A percentile compares a stretch with the other conserved stretches of the same genome.
Evolutionary conservation across 352 stramenopile species (phyloP).

Genomic region (Globisporangium carolinianum): DNA sequence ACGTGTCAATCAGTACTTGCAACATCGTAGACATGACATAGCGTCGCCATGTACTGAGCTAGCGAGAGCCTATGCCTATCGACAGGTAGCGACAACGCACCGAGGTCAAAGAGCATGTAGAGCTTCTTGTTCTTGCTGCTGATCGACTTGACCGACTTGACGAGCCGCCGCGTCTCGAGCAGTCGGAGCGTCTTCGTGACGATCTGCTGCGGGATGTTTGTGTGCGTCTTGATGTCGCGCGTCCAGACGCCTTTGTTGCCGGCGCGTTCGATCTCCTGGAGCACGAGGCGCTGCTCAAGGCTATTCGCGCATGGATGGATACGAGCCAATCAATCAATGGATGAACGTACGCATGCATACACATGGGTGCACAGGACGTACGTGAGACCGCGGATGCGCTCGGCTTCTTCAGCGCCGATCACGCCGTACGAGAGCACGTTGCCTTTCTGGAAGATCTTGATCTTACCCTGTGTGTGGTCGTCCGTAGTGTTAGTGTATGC

Average conservation of each 20-base stretch:
- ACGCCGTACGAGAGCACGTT: conserved; percentile 81
- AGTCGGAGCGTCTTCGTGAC: conserved; percentile 98
- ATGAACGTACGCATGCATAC: neutral
- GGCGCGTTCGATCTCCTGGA: conserved; percentile 94
- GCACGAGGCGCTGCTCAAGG: conserved; percentile 77
- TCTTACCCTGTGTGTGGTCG: conserved; percentile 39
- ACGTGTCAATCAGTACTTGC: too few species aligned
- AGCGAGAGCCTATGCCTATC: too few species aligned
- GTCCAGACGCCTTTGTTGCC: conserved; percentile 99
- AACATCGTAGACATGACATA: too few species aligned
- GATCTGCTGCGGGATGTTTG: conserved; percentile 95
- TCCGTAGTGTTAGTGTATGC: neutral
- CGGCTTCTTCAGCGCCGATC: conserved; percentile 75
- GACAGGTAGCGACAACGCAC: conserved; percentile 18
- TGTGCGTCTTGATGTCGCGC: conserved; percentile 96
- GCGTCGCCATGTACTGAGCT: too few species aligned
- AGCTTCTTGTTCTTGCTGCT: conserved; percentile 99
- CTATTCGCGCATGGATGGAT: conserved; percentile 16
- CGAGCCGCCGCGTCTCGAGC: conserved; percentile 93
- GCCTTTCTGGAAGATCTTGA: conserved; percentile 88
- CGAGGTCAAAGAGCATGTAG: conserved; percentile 96
- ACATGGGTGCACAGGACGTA: conserved; percentile 19
- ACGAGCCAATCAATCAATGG: neutral
- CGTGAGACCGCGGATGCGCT: conserved; percentile 81
- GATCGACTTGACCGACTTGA: conserved; percentile 99